Evolutionary conservation across 768 basidiomycete species (phyloP).

Genomic region (Lentinula lateritia): DNA sequence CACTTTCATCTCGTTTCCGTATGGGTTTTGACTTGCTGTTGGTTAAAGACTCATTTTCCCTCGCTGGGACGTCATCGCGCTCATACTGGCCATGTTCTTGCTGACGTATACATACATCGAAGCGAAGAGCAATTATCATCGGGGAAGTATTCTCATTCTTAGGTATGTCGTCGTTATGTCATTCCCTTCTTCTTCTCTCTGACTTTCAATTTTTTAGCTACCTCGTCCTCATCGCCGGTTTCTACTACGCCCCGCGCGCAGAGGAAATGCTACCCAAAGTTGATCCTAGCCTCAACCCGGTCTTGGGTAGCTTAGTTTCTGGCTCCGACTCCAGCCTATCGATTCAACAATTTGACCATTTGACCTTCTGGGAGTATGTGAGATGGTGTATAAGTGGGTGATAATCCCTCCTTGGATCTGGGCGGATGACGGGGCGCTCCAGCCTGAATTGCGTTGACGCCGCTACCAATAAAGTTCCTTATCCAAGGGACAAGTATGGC

Average conservation of each 20-base stretch:
- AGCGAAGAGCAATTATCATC: constrained; percentile 97
- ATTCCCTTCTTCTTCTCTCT: neutral
- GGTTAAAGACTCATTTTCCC: constrained; percentile 80
- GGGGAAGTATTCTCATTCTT: constrained; percentile 91
- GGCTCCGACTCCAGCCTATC: constrained; percentile 5
- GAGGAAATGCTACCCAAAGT: constrained; percentile 29
- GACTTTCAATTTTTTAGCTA: constrained; percentile 62
- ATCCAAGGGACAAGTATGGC: neutral
- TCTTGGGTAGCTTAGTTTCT: neutral
- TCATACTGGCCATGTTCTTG: constrained; percentile 94
- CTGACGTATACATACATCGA: constrained; percentile 99
- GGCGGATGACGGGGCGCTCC: neutral
- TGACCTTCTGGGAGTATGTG: constrained; percentile 31
- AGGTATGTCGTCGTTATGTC: constrained; percentile 47
- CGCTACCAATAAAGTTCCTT: neutral
- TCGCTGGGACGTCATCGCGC: constrained; percentile 93
- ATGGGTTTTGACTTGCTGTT: constrained; percentile 1
- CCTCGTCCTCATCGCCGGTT: constrained; percentile 84
- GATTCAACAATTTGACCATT: constrained; percentile 28
- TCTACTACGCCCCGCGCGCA: constrained; percentile 79
- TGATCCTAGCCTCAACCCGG: constrained; percentile 21
- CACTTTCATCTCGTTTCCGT: neutral
- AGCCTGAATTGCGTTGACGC: neutral
- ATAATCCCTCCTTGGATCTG: neutral
- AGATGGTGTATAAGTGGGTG: neutral